These are phyloP conservation scores for Pyrus betulifolia DNA, from an alignment of 306 rosid species.

Conservation along the genomic window DNA sequence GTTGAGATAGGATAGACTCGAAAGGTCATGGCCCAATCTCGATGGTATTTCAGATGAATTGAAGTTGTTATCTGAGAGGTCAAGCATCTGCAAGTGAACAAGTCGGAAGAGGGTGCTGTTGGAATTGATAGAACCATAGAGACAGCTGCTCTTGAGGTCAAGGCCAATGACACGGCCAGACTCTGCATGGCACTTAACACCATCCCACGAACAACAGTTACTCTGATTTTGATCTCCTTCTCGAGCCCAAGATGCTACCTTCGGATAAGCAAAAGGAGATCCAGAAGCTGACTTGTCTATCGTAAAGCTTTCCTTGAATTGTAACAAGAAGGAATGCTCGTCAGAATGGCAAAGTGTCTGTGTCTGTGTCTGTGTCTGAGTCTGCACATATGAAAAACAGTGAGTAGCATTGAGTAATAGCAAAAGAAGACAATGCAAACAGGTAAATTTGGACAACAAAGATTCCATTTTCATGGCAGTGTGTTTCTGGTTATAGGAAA, in stretches of 20 bases:
- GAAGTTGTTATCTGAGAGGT: slow-evolving; percentile 16
- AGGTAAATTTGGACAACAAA: no score
- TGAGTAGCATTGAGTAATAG: no score
- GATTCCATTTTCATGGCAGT: no score
- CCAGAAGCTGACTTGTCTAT: no score
- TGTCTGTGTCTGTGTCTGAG: no score
- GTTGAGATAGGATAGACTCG: neutral
- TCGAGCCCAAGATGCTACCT: neutral
- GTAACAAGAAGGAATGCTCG: no score
- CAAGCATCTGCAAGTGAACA: slow-evolving; percentile 2
- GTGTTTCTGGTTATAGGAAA: no score
- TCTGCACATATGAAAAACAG: no score
- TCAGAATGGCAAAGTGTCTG: no score
- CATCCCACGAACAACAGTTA: neutral
- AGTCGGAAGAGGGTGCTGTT: slow-evolving; percentile 6
- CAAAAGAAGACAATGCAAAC: no score
- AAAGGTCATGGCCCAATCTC: neutral
- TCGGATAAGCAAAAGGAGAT: neutral
- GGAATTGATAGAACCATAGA: slow-evolving; percentile 6
- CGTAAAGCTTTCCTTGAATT: no score
- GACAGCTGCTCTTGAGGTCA: slow-evolving; percentile 5
- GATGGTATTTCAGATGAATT: slow-evolving; percentile 8
- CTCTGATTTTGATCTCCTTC: no score
- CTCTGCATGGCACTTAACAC: neutral
- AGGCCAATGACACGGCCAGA: neutral